phyloP scores from a whole-genome alignment of 768 basidiomycete species.

The Amanita molliuscula region DNA sequence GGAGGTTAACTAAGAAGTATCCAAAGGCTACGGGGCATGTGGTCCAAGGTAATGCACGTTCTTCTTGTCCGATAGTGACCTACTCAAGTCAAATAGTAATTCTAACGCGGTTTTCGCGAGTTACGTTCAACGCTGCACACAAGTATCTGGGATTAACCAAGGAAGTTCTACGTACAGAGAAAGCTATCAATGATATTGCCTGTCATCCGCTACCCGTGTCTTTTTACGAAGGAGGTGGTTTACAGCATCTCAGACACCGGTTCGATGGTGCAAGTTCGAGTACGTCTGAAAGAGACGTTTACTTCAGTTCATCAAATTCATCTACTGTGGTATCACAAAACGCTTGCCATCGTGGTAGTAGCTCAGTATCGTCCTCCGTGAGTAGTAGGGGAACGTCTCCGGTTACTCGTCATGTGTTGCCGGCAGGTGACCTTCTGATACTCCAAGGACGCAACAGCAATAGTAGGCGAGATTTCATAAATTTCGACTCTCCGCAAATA shows the following conservation, averaged over 20 bases:
- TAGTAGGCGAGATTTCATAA: slow-evolving; percentile 36
- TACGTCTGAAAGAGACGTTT: slow-evolving; percentile 46
- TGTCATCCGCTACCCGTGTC: slow-evolving; percentile 86
- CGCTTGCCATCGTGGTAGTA: slow-evolving; percentile 2
- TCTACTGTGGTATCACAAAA: slow-evolving; percentile 18
- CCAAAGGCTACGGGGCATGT: slow-evolving; percentile 97
- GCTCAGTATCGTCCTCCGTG: slow-evolving; percentile 11
- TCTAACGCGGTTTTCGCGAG: slow-evolving; percentile 89
- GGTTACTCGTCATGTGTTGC: slow-evolving; percentile 45
- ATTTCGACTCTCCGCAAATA: slow-evolving; percentile 40
- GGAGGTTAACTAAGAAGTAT: slow-evolving; percentile 87
- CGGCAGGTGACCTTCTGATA: slow-evolving; percentile 69
- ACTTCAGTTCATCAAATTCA: slow-evolving; percentile 33
- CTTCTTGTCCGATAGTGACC: slow-evolving; percentile 5
- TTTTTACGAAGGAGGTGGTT: slow-evolving; percentile 89
- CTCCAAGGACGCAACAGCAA: slow-evolving; percentile 42
- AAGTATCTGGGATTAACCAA: slow-evolving; percentile 91
- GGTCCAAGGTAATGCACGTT: slow-evolving; percentile 60
- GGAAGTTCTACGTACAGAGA: slow-evolving; percentile 93
- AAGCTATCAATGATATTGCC: slow-evolving; percentile 94
- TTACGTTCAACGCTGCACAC: slow-evolving; percentile 96
- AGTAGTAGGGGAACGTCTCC: slow-evolving; percentile 8
- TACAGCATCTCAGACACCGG: slow-evolving; percentile 83
- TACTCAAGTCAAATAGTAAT: slow-evolving; percentile 49
- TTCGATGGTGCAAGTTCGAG: slow-evolving; percentile 54